Evolutionary conservation across 2,329 filamentous ascomycete species (phyloP).

Genomic region (Zasmidium cellare): DNA sequence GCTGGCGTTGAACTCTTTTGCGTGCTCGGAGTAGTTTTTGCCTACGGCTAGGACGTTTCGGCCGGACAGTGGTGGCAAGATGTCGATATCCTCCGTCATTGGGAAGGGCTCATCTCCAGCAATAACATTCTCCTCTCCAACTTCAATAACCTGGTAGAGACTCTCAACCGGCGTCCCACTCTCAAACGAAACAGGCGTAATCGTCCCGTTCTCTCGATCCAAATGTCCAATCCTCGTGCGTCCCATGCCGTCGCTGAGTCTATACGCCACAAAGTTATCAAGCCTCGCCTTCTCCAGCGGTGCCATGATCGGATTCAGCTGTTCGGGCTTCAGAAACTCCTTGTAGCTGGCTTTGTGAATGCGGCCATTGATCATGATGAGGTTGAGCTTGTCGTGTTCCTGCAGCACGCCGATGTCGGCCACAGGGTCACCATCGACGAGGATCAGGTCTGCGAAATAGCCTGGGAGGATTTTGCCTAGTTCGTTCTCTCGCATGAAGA

Average conservation of each 20-base stretch:
- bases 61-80: conserved; percentile 50
- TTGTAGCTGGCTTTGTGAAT: conserved; percentile 42
- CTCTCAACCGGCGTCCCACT: conserved; percentile 46
- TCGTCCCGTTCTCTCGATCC: neutral
- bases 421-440: conserved; percentile 53
- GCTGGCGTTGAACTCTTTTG: conserved; percentile 57
- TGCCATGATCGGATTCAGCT: neutral
- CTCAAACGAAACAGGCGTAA: neutral
- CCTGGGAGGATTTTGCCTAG: conserved; percentile 52
- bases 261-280: conserved; percentile 4
- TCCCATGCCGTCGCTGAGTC: conserved; percentile 34
- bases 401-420: conserved; percentile 53
- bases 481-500: conserved; percentile 47
- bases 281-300: neutral
- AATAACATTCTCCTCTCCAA: conserved; percentile 42
- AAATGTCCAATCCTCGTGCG: conserved; percentile 19
- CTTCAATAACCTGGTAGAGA: conserved; percentile 56
- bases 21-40: conserved; percentile 60
- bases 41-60: conserved; percentile 58
- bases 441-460: conserved; percentile 49
- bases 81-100: conserved; percentile 36
- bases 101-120: conserved; percentile 36
- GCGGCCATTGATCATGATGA: conserved; percentile 51
- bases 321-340: conserved; percentile 18
- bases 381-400: conserved; percentile 43